A percentile compares a stretch with the other conserved stretches of the same genome.
phyloP scores from a whole-genome alignment of 169 alveolate genomes.

The Plasmodium blacklocki region DNA sequence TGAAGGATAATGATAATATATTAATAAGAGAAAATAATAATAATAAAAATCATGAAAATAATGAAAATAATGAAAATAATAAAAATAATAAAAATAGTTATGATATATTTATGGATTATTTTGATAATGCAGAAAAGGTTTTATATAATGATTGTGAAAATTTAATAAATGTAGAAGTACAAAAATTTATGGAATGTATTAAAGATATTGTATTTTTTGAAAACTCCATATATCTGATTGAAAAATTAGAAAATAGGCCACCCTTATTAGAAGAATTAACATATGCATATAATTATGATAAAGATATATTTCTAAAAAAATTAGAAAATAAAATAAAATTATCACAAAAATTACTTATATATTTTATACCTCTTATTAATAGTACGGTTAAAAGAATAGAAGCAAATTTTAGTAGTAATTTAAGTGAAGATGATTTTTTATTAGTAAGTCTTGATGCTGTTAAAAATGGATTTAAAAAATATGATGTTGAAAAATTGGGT shows the following conservation, averaged over 20 bases:
- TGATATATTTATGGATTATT: constrained; percentile 43
- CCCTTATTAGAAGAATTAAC: constrained; percentile 67
- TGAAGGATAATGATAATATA: background rate
- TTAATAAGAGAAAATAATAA: background rate
- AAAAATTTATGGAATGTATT: constrained; percentile 61
- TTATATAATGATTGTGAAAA: constrained; percentile 61
- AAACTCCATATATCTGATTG: constrained; percentile 64
- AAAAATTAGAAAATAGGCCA: constrained; percentile 68
- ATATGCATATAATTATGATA: constrained; percentile 53
- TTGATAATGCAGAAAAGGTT: constrained; percentile 17
- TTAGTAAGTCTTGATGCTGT: constrained; percentile 73
- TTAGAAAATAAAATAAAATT: constrained; percentile 61
- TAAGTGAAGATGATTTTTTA: constrained; percentile 73
- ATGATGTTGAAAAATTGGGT: constrained; percentile 73
- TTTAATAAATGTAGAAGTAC: constrained; percentile 50
- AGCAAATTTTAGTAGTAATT: constrained; percentile 65
- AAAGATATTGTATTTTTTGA: constrained; percentile 73
- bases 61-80: background rate
- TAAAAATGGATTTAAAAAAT: constrained; percentile 73
- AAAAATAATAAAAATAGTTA: background rate
- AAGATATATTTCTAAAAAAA: constrained; percentile 16
- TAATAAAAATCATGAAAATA: background rate
- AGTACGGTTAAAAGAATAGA: constrained; percentile 45
- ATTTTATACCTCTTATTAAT: constrained; percentile 65
- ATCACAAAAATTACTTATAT: constrained; percentile 44